Percentiles rank a stretch among this genome's conserved stretches.
Evolutionary conservation across 1,284 basidiomycete species (phyloP).

Genomic region (Lentinula novae-zelandiae): DNA sequence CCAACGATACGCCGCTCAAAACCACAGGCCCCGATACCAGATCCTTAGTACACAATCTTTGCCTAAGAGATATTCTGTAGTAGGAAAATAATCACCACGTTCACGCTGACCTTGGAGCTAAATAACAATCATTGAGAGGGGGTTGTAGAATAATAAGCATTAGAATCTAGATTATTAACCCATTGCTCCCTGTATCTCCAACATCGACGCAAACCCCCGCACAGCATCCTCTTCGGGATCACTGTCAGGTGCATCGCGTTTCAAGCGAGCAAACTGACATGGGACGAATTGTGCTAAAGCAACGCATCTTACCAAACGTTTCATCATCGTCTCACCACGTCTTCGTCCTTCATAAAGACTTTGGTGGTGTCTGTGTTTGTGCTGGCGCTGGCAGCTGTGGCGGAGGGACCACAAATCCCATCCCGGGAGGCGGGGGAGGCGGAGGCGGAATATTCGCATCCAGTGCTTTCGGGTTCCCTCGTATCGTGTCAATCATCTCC

Average conservation of each 20-base stretch:
- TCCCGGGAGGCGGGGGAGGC: slow-evolving; percentile 1
- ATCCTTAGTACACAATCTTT: too few relatives aligned
- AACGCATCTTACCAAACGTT: neutral
- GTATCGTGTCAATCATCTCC: slow-evolving; percentile 39
- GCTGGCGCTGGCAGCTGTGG: neutral
- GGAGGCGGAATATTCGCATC: neutral
- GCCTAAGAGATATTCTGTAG: too few relatives aligned
- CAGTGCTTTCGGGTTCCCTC: slow-evolving; percentile 20
- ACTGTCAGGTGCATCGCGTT: too few relatives aligned
- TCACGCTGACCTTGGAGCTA: neutral
- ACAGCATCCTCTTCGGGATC: too few relatives aligned
- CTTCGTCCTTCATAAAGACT: neutral
- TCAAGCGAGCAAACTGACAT: too few relatives aligned
- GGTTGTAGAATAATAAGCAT: neutral
- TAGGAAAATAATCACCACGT: neutral
- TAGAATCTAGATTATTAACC: too few relatives aligned
- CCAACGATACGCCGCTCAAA: too few relatives aligned
- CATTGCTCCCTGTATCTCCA: neutral
- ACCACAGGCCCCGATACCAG: too few relatives aligned
- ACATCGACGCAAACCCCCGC: neutral
- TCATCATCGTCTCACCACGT: neutral
- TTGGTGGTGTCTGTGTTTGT: neutral
- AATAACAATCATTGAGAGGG: neutral
- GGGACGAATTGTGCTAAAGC: neutral
- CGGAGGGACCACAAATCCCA: neutral